Evolutionary conservation across 163 green algal species (phyloP), one percentile per base, ranked within the genome.

Genomic region (Smithsoniella earleae): DNA sequence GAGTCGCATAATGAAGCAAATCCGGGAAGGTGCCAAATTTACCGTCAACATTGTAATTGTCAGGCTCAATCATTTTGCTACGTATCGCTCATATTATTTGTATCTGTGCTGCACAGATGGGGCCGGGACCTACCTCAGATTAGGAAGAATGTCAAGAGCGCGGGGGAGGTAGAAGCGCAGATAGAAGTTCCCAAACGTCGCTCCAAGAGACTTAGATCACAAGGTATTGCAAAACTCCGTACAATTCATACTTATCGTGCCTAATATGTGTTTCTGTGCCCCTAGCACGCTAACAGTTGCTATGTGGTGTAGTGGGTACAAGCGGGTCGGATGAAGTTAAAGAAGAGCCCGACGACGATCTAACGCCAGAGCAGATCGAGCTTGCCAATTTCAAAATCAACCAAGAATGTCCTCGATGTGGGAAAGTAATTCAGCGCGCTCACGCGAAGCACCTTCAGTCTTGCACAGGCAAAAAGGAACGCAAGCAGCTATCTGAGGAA

Each of bases 361-460:
- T 18, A 0, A 8, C 49, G 8, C 25, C 31, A 27, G 33, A 27
- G 8, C 8, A 64, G 16, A 25, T 27, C 6, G 5, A 27, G 49
- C 13, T 64, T 6, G 49, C 49, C 31, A 8, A 13, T 10, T 64
- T 64, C 49, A 64, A 10, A 6, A 64, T 64, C 13, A 27, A 10
- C 33, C 25, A 27, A 8, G 13, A 25, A 25, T 44, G 58, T 38
- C 58, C 58, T 25, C 38, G 43, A 5, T 69, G 58, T 69, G 58
- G n/a, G 1, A 30, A 33, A 6, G 58, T 69, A 30, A 33, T 69
- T 5, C 38, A 30, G 6, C 6, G 16, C 8, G 58, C 30, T 34
- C 58, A 69, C 25, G 6, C 8, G n/a, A 69, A 69, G 4, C 58
- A 69, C 25, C 58, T 69, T 6, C 30, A 43, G 16, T 45, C n/a